These are phyloP conservation scores for Corylus americana DNA, from an alignment of 306 rosid genomes.

Conservation along the genomic window DNA sequence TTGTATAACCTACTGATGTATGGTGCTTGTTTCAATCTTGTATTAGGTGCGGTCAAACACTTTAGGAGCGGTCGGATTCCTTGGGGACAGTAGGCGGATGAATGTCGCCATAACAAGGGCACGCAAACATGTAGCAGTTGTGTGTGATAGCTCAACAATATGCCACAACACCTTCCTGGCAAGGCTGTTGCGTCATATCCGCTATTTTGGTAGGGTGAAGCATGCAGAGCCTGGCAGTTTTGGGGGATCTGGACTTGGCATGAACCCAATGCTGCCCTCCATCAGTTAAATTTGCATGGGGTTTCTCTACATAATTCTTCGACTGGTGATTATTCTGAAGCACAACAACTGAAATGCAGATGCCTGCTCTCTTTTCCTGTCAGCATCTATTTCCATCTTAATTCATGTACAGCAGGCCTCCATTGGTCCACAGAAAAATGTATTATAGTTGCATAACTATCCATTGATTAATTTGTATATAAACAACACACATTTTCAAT, in stretches of 20 bases:
- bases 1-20: slow-evolving; percentile 8
- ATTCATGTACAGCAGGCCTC: slow-evolving; percentile 8
- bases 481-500: background rate
- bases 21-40: background rate
- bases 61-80: slow-evolving; percentile 85
- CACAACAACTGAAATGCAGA: background rate
- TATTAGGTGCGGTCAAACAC: slow-evolving; percentile 75
- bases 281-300: slow-evolving; percentile 38
- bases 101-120: slow-evolving; percentile 88
- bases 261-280: slow-evolving; percentile 75
- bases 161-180: slow-evolving; percentile 86
- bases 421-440: background rate
- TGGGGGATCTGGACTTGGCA: slow-evolving; percentile 72
- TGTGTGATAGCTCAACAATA: slow-evolving; percentile 81
- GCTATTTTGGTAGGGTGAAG: slow-evolving; percentile 73
- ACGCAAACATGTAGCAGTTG: slow-evolving; percentile 73
- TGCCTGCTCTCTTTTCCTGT: background rate
- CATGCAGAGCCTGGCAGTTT: slow-evolving; percentile 72
- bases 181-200: slow-evolving; percentile 77
- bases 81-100: slow-evolving; percentile 83
- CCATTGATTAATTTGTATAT: slow-evolving; percentile 11
- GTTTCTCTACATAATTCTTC: slow-evolving; percentile 21
- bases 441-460: background rate
- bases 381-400: background rate
- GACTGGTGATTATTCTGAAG: slow-evolving; percentile 12